phyloP scores from a whole-genome alignment of 1,284 basidiomycete species.

The Trichosporon sp. region DNA sequence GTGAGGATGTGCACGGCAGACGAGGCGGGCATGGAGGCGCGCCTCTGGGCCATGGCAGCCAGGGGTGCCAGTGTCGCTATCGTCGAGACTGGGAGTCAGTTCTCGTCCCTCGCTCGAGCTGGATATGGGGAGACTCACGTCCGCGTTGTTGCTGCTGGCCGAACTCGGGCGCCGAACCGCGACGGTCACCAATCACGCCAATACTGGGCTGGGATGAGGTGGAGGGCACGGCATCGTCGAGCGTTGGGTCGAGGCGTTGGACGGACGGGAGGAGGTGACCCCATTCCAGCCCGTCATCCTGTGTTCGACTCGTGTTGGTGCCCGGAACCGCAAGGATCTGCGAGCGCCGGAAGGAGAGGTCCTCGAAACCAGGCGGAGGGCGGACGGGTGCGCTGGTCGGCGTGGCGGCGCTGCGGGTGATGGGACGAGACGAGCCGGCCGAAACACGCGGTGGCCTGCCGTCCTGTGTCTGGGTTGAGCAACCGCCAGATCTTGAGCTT shows the following conservation, averaged over 20 bases:
- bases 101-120: background rate
- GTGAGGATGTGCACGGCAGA: background rate
- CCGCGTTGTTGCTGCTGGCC: background rate
- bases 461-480: background rate
- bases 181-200: background rate
- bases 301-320: too few species aligned
- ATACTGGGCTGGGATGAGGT: background rate
- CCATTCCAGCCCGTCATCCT: background rate
- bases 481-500: too few species aligned
- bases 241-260: background rate
- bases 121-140: too few species aligned
- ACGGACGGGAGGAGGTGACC: background rate
- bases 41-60: background rate
- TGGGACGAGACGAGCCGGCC: background rate
- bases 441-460: background rate
- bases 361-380: background rate
- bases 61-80: background rate
- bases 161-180: background rate
- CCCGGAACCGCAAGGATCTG: background rate
- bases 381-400: background rate
- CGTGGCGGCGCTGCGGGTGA: background rate
- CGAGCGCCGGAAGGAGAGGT: background rate
- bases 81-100: background rate
- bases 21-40: background rate
- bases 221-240: background rate